Conservation (phyloP, 192 early-diverging fungal species). For the Gaertneriomyces sp. region DNA sequence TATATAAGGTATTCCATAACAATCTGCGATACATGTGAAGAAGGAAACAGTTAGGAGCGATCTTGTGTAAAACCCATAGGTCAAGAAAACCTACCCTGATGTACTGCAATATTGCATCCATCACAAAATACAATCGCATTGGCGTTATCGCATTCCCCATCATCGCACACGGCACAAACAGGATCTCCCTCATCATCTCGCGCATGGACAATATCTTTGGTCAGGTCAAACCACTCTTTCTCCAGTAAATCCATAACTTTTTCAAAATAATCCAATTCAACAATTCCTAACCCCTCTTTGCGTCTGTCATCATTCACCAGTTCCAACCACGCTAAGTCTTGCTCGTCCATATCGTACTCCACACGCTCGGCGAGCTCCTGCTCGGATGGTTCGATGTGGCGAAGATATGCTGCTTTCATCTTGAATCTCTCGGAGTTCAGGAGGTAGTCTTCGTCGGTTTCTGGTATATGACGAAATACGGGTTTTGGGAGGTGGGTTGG, state of each 20-base stretch:
- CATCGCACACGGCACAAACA: conserved; percentile 91
- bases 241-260: conserved; percentile 83
- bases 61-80: background rate
- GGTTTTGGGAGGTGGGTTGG: conserved; percentile 14
- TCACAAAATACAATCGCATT: conserved; percentile 99
- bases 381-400: conserved; percentile 42
- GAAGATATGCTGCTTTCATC: conserved; percentile 16
- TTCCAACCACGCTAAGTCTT: conserved; percentile 71
- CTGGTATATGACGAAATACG: conserved; percentile 9
- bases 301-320: conserved; percentile 64
- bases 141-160: conserved; percentile 98
- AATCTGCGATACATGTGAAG: conserved; percentile 57
- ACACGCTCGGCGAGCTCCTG: conserved; percentile 50
- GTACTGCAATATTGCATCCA: conserved; percentile 97
- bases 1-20: conserved; percentile 98
- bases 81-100: conserved; percentile 71
- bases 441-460: background rate
- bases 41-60: background rate
- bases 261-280: conserved; percentile 72
- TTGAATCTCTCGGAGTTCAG: conserved; percentile 1
- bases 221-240: conserved; percentile 95
- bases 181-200: conserved; percentile 65
- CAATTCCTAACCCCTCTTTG: conserved; percentile 47
- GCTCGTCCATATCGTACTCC: conserved; percentile 99
- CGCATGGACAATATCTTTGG: conserved; percentile 75